These are phyloP conservation scores for Cladobotryum protrusum DNA, from an alignment of 2,329 filamentous ascomycete genomes.

Conservation along the genomic window DNA sequence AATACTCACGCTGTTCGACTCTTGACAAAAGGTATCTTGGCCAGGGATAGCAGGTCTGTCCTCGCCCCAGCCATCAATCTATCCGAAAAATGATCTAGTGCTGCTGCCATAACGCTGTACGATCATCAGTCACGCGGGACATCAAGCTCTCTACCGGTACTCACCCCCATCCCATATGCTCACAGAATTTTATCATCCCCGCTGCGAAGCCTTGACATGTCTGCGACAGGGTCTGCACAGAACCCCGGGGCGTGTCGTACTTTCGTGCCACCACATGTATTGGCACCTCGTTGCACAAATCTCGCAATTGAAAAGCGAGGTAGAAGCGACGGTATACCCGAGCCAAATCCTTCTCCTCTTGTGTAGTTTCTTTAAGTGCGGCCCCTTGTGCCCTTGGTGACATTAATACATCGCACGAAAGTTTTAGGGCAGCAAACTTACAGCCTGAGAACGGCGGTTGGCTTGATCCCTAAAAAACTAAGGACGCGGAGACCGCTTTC, in stretches of 20 bases:
- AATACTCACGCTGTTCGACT: slow-evolving; percentile 57
- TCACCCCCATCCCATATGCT: slow-evolving; percentile 67
- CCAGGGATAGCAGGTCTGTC: slow-evolving; percentile 63
- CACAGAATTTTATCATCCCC: slow-evolving; percentile 73
- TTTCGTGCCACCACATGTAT: slow-evolving; percentile 63
- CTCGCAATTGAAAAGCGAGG: slow-evolving; percentile 68
- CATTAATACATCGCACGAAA: neutral
- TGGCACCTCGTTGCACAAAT: slow-evolving; percentile 70
- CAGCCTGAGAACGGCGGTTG: slow-evolving; percentile 61
- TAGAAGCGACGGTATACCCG: slow-evolving; percentile 68
- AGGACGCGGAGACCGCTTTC: slow-evolving; percentile 66
- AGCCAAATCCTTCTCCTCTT: slow-evolving; percentile 53
- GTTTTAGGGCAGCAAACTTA: slow-evolving; percentile 27
- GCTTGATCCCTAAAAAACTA: slow-evolving; percentile 61
- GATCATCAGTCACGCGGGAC: slow-evolving; percentile 12
- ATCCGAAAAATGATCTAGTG: slow-evolving; percentile 70
- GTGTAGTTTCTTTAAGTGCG: slow-evolving; percentile 54
- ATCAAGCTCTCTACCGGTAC: slow-evolving; percentile 6
- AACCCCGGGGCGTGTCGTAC: slow-evolving; percentile 63
- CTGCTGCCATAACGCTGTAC: slow-evolving; percentile 58
- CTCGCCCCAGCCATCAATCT: slow-evolving; percentile 65
- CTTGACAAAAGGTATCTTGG: slow-evolving; percentile 69
- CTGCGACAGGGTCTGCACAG: slow-evolving; percentile 65
- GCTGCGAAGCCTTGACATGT: slow-evolving; percentile 73
- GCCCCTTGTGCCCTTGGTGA: slow-evolving; percentile 57